Evolutionary conservation across 768 basidiomycete genomes (phyloP), one percentile per base, ranked within the genome.

Genomic region (Naganishia randhawae): DNA sequence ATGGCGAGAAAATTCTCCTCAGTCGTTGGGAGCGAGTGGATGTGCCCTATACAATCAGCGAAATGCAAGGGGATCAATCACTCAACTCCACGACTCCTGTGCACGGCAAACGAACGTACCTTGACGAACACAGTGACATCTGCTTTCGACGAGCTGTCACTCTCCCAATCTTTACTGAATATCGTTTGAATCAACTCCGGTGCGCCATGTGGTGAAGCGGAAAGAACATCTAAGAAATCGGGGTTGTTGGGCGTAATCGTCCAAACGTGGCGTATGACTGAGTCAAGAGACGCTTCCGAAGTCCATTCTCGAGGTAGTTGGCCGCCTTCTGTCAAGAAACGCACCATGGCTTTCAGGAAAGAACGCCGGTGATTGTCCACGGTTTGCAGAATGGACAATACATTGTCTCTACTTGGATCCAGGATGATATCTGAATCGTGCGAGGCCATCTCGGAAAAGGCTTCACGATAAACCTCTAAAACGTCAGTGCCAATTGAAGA

Each of bases 321-420:
- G 11, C 37, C 57, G 37, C 57, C 57, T 41, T n/a, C 14, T 10
- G 37, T 41, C 22, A 61, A 27, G 25, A 39, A 29, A 3, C 57
- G 57, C 35, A 61, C 33, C 57, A 61, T 33, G 35, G 57, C n/a
- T 41, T 61, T 35, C 13, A 61, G 37, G 39, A 61, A 39, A 3
- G 37, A 39, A 17, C 37, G 37, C 14, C 57, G 57, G 17, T 61
- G n/a, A 10, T n/a, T 25, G 39, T 61, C 57, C 2, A 61, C 22
- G 22, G 22, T 35, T 2, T 22, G 57, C 16, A 61, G 25, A 14
- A 37, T 37, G 17, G 29, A 29, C 19, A 61, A 13, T 7, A 41
- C 32, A 17, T n/a, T 39, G 10, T 39, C 57, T 16, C 37, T 10
- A 29, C 27, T 41, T 39, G 25, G 25, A 25, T 25, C 57, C 22